Conservation (phyloP, 2,329 filamentous ascomycete species). For the Alternaria rosae region DNA sequence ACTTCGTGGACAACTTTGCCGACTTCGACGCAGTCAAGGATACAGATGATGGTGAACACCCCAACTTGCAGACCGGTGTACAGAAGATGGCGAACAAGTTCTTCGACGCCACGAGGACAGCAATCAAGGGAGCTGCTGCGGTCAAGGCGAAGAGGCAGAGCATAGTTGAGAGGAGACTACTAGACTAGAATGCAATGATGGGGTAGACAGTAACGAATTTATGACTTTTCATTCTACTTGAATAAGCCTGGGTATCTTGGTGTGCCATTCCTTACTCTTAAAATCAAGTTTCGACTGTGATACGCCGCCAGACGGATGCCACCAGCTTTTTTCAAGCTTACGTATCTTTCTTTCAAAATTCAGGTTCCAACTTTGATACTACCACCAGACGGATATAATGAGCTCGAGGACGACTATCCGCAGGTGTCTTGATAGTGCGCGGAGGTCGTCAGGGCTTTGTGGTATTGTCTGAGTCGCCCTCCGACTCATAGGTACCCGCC, state of each 20-base stretch:
- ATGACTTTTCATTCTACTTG: slow-evolving; percentile 8
- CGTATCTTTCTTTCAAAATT: neutral
- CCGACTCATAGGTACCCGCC: neutral
- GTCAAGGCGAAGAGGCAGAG: slow-evolving; percentile 13
- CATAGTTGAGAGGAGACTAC: neutral
- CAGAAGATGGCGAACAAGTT: slow-evolving; percentile 43
- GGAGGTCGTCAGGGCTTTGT: neutral
- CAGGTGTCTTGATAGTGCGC: neutral
- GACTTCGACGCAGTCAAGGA: slow-evolving; percentile 41
- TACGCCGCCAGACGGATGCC: neutral
- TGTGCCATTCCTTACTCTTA: neutral
- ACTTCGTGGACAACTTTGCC: slow-evolving; percentile 39
- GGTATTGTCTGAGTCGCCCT: neutral
- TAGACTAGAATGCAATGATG: neutral
- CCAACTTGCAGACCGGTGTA: slow-evolving; percentile 36
- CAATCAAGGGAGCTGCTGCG: slow-evolving; percentile 24
- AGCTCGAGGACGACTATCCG: neutral
- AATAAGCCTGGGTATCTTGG: neutral
- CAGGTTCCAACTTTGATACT: neutral
- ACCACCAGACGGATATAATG: neutral
- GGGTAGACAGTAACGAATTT: slow-evolving; percentile 10
- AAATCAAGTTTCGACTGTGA: neutral
- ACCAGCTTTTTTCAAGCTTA: neutral
- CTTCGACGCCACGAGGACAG: slow-evolving; percentile 25
- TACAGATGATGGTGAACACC: slow-evolving; percentile 46